Conservation (phyloP, 1,284 basidiomycete genomes). For the Heterobasidion parviporum region DNA sequence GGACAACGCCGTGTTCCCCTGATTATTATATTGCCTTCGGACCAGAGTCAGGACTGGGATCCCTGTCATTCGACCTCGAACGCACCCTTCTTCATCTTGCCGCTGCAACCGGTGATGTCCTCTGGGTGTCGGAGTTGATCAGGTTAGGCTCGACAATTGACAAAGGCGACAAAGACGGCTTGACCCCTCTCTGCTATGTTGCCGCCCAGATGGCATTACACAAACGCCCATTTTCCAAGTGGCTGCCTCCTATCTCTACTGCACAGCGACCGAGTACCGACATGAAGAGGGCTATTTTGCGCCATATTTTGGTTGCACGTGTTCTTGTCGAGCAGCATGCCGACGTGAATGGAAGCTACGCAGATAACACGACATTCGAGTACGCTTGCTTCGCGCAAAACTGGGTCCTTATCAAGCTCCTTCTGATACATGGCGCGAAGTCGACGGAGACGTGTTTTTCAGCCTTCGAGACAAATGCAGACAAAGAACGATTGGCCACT, state of each 20-base stretch:
- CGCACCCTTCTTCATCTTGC: background rate
- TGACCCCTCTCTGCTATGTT: background rate
- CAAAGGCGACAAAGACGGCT: background rate
- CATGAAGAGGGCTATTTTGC: background rate
- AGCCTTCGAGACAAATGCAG: background rate
- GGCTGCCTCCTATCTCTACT: background rate
- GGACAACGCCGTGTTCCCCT: too few species aligned
- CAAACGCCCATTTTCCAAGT: background rate
- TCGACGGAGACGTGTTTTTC: background rate
- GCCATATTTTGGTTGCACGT: background rate
- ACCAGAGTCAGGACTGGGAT: background rate
- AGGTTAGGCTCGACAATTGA: background rate
- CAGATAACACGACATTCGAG: background rate
- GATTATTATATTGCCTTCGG: background rate
- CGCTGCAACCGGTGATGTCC: background rate
- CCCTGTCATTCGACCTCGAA: background rate
- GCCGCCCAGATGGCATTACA: background rate
- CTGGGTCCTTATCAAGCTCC: background rate
- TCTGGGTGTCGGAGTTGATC: background rate
- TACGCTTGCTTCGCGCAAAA: background rate
- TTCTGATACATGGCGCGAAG: background rate
- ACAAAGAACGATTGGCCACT: background rate
- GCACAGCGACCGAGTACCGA: background rate
- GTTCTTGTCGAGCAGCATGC: background rate
- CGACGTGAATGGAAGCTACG: background rate